These are phyloP conservation scores for Holtermannia corniformis DNA, from an alignment of 768 basidiomycete species.

Conservation along the genomic window DNA sequence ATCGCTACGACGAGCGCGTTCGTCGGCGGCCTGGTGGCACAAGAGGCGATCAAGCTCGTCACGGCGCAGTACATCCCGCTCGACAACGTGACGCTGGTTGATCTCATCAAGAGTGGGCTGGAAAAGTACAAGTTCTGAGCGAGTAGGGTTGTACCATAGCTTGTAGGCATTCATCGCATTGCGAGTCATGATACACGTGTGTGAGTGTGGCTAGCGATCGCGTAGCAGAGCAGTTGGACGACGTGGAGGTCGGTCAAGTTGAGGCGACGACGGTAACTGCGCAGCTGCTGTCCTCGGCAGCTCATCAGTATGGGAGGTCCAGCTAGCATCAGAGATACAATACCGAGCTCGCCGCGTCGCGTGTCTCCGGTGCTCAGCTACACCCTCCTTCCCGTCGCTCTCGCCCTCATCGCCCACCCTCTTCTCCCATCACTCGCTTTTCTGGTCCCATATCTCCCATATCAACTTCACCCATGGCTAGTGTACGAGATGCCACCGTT, in stretches of 20 bases:
- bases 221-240: no score
- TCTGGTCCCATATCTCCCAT: slow-evolving; percentile 1
- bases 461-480: slow-evolving; percentile 4
- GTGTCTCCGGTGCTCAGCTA: not conserved
- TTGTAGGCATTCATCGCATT: no score
- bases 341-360: no score
- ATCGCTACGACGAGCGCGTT: slow-evolving; percentile 89
- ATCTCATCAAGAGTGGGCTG: slow-evolving; percentile 49
- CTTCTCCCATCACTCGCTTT: slow-evolving; percentile 24
- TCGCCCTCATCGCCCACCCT: slow-evolving; percentile 31
- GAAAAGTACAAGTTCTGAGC: slow-evolving; percentile 33
- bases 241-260: no score
- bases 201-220: no score
- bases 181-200: no score
- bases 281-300: no score
- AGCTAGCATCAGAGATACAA: no score
- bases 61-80: slow-evolving; percentile 92
- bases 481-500: slow-evolving; percentile 8
- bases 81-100: slow-evolving; percentile 71
- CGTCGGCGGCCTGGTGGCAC: slow-evolving; percentile 85
- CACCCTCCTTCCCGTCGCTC: slow-evolving; percentile 27
- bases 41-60: slow-evolving; percentile 94
- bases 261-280: no score
- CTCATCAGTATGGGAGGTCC: no score
- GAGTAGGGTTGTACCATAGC: no score